These are phyloP conservation scores for Zangia roseola DNA, from an alignment of 768 basidiomycete genomes.

Conservation along the genomic window DNA sequence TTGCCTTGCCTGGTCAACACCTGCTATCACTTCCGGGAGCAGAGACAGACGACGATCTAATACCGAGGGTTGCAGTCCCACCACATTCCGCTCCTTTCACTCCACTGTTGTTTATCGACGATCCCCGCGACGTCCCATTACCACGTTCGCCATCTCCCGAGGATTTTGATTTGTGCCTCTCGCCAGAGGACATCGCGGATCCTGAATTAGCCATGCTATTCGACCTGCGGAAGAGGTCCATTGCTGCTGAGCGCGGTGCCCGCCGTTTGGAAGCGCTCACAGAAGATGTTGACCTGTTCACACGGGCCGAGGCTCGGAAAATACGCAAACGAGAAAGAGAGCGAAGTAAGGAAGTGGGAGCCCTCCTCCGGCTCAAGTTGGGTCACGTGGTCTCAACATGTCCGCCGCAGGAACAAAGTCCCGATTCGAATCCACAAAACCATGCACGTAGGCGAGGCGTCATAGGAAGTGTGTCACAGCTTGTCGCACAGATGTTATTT, in stretches of 20 bases:
- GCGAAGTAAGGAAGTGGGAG: conserved; percentile 52
- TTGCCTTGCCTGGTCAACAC: conserved; percentile 19
- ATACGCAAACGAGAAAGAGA: conserved; percentile 52
- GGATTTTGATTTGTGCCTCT: conserved; percentile 37
- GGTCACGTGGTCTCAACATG: conserved; percentile 25
- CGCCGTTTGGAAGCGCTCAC: conserved; percentile 31
- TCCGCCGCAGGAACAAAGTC: conserved; percentile 22
- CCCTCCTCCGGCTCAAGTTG: conserved; percentile 56
- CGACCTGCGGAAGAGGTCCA: conserved; percentile 39
- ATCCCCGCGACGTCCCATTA: conserved; percentile 36
- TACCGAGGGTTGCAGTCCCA: conserved; percentile 27
- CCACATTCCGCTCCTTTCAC: conserved; percentile 11
- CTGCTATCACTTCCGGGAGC: conserved; percentile 42
- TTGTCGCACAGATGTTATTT: conserved; percentile 49
- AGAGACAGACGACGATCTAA: conserved; percentile 41
- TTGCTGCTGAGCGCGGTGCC: conserved; percentile 34
- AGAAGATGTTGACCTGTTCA: conserved; percentile 38
- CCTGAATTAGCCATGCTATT: conserved; percentile 40
- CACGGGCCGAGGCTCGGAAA: conserved; percentile 43
- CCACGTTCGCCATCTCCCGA: conserved; percentile 46
- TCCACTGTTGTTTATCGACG: conserved; percentile 43
- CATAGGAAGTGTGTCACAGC: conserved; percentile 37
- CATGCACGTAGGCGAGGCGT: conserved; percentile 20
- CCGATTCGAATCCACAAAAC: conserved; percentile 22
- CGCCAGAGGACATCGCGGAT: conserved; percentile 32